These are phyloP conservation scores for Botryotinia narcissicola DNA, from an alignment of 2,329 filamentous ascomycete genomes.

Conservation along the genomic window DNA sequence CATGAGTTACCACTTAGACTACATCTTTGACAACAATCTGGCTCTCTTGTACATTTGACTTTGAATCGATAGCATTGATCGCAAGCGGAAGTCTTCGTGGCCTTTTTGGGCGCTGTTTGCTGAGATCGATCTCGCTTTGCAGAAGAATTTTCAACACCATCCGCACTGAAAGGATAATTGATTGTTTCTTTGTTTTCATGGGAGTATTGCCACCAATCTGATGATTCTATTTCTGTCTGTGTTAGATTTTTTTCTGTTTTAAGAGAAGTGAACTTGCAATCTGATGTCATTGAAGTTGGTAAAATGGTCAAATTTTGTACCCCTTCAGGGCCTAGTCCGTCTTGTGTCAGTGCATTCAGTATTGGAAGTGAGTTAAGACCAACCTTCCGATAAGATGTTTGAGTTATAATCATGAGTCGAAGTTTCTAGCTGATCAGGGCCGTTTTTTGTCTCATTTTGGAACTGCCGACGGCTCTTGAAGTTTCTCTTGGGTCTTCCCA, in stretches of 20 bases:
- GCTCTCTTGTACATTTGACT: constrained; percentile 6
- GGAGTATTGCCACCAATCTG: neutral
- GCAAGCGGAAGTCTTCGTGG: neutral
- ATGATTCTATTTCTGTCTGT: neutral
- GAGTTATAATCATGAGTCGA: neutral
- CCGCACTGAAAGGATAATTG: neutral
- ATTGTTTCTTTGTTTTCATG: neutral
- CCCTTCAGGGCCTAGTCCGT: neutral
- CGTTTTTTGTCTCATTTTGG: neutral
- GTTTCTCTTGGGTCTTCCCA: neutral
- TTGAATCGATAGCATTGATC: constrained; percentile 5
- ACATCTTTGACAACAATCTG: neutral
- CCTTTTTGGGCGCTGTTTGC: neutral
- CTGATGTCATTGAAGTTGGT: neutral
- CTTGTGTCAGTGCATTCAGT: neutral
- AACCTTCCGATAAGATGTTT: neutral
- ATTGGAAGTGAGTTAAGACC: neutral
- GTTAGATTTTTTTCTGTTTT: neutral
- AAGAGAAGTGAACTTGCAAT: neutral
- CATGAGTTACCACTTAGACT: neutral
- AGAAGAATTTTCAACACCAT: neutral
- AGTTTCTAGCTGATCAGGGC: neutral
- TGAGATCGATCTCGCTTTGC: neutral
- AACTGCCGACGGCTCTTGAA: neutral
- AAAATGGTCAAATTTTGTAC: neutral